Base-by-base conservation (phyloP, 805 yeast genomes). In the Myxozyma geophila region DNA sequence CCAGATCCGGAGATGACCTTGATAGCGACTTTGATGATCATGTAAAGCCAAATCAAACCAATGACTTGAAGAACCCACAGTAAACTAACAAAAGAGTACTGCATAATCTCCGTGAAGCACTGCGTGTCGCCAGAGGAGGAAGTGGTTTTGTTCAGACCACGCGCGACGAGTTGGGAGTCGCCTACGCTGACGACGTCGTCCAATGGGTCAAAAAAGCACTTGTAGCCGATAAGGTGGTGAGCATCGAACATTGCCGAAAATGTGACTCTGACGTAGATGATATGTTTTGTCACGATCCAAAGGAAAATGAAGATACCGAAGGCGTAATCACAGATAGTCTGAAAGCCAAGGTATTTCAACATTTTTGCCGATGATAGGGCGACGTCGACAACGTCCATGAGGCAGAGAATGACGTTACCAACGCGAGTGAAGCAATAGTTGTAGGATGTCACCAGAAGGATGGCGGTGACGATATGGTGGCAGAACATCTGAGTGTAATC, bases 371-470 rank as follows among this genome's bases (percentile, higher is more conserved):
- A 74, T 1, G 92, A 79, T 51, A 92, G 79, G 64, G 85, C 79
- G 49, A 87, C 83, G 74, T 92, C 98, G 54, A 86, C 95, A 37
- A 86, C 78, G 77, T 92, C 97, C 96, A 92, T 92, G 60, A 90
- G 77, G 66, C 87, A 81, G 68, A 90, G 76, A 51, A 92, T 87
- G 36, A 87, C 82, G 75, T 90, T 90, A 37, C 98, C 97, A 60
- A 90, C 83, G 43, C 90, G 82, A 40, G 87, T 84, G 75, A 86
- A 88, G 76, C 88, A 86, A 73, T 84, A 85, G 72, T 79, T 80
- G 75, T 91, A 92, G 0, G 95, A 87, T 1, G 95, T 93, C 12
- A 81, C 74, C 35, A 88, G 82, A 60, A 92, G 80, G 23, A 79
- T 70, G 70, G 86, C 81, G 0, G 98, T 92, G 61, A 92, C 86